Evolutionary conservation across 495 filamentous ascomycete genomes (phyloP), one percentile per base, ranked within the genome.

Genomic region (Patellaria atrata): DNA sequence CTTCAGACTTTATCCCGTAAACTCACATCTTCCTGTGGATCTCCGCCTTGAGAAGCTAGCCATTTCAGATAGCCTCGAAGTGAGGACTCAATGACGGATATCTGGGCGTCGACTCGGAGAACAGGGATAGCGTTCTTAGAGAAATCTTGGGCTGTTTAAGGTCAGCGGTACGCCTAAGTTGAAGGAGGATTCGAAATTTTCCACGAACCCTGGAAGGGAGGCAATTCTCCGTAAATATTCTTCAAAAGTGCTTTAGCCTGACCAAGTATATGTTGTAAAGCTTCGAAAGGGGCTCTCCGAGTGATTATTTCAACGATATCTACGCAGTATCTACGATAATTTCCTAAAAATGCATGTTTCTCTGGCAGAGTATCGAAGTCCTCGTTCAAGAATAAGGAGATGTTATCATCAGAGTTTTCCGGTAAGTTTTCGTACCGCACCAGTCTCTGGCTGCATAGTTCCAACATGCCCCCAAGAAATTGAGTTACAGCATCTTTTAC

Each of bases 291-390:
- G 40, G 78, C 71, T 38, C 77, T 73, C 28, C 77, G 65, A 12
- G 86, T 81, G 31, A 94, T 81, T 19, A 64, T 65, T 55, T 94
- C 85, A 30, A 96, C 79, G 4, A 94, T 71, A 21, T 76, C 73
- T 8, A 72, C 71, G 52, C 85, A 89, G 46, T 91, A 96, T 29
- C 91, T 71, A 15, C 86, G 66, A 52, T 94, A 99, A 47, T 96
- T 96, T 1, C 89, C 87, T n/a, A 96, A 68, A 53, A 99, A 99
- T 9, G 86, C 82, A 59, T 99, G 89, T 16, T 81, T 67, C 54
- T 99, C 91, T 1, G 91, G 91, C 20, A 86, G 65, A 0, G 89
- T 94, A 54, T 96, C 91, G 21, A 94, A 82, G 52, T 99, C 89
- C 41, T 94, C 84, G 32, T 81, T 59, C 5, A 99, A 67, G 39